Percentiles rank a stretch among this genome's conserved stretches.
These are phyloP conservation scores for Geotrichum europaeum DNA, from an alignment of 1,139 yeast genomes.

Conservation along the genomic window DNA sequence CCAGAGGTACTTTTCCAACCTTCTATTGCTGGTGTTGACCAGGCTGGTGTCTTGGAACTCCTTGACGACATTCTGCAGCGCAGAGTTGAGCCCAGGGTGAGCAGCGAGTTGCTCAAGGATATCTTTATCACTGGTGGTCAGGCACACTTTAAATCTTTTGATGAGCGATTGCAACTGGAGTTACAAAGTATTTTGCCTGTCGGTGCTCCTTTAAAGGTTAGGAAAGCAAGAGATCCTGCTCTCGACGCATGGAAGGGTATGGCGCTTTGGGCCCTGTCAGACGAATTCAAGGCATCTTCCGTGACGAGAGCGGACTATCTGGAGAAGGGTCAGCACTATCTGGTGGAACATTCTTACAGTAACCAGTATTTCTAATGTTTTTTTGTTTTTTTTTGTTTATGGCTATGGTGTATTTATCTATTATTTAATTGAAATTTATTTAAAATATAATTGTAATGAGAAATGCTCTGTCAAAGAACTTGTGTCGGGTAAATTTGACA, in stretches of 20 bases:
- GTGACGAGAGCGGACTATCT: slow-evolving; percentile 70
- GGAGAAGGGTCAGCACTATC: slow-evolving; percentile 84
- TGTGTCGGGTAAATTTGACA: neutral
- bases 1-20: slow-evolving; percentile 94
- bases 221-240: slow-evolving; percentile 60
- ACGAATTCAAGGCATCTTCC: slow-evolving; percentile 44
- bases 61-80: slow-evolving; percentile 60
- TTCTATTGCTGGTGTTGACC: slow-evolving; percentile 91
- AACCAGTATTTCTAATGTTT: slow-evolving; percentile 34
- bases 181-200: slow-evolving; percentile 66
- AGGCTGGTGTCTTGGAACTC: slow-evolving; percentile 82
- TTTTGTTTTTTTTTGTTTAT: neutral
- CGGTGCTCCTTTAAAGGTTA: slow-evolving; percentile 55
- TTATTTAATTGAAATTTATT: neutral
- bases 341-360: slow-evolving; percentile 81
- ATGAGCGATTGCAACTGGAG: slow-evolving; percentile 59
- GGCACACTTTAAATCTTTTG: slow-evolving; percentile 58
- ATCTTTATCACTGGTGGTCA: slow-evolving; percentile 86
- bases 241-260: slow-evolving; percentile 93
- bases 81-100: slow-evolving; percentile 50
- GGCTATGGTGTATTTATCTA: neutral
- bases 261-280: slow-evolving; percentile 64
- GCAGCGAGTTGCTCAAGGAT: slow-evolving; percentile 50
- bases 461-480: neutral
- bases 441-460: neutral